These are phyloP conservation scores for Aquilaria yunnanensis DNA, from an alignment of 345 rosid species.

Conservation along the genomic window DNA sequence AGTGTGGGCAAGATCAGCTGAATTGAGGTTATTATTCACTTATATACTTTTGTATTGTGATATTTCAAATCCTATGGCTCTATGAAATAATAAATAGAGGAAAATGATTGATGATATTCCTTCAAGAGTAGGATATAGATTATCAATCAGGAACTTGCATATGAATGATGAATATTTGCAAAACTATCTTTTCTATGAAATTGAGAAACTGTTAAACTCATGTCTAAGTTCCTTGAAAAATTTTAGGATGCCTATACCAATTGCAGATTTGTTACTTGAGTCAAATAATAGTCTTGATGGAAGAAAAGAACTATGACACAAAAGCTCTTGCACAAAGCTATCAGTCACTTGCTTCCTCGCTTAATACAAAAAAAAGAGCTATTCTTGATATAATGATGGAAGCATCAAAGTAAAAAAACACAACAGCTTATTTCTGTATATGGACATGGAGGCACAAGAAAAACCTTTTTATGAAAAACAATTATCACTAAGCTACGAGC, in stretches of 20 bases:
- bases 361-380: too few species aligned
- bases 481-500: background rate
- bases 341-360: too few species aligned
- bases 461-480: background rate
- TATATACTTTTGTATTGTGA: background rate
- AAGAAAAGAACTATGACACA: too few species aligned
- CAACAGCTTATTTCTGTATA: background rate
- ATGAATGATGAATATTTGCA: background rate
- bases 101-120: background rate
- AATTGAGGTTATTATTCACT: background rate
- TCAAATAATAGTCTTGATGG: too few species aligned
- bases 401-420: too few species aligned
- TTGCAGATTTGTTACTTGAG: too few species aligned
- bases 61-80: background rate
- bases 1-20: background rate
- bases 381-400: too few species aligned
- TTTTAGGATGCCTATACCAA: too few species aligned
- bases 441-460: background rate
- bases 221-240: too few species aligned
- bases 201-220: too few species aligned
- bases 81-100: background rate
- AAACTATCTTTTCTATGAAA: background rate
- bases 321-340: too few species aligned
- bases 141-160: background rate
- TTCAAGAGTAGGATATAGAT: background rate